A percentile compares a stretch with the other conserved stretches of the same genome.
These are phyloP conservation scores for Heracleum sosnowskyi DNA, from an alignment of 129 eudicot genomes.

Conservation along the genomic window DNA sequence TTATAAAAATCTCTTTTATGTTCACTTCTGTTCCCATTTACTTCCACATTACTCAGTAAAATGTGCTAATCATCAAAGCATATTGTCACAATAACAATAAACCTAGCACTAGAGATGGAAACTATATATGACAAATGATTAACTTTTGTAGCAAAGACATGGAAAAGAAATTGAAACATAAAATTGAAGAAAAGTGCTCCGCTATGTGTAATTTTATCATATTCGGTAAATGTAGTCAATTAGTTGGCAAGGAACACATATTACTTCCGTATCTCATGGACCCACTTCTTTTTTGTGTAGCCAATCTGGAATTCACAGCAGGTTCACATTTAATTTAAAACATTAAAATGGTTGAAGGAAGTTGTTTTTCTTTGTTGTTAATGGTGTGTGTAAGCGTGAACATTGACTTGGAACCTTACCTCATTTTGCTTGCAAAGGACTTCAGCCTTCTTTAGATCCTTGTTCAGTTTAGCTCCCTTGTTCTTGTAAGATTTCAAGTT, in stretches of 20 bases:
- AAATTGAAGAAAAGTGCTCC: neutral
- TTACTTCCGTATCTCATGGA: neutral
- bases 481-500: conserved; percentile 23
- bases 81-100: neutral
- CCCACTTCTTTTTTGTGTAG: neutral
- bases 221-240: neutral
- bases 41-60: neutral
- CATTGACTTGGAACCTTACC: conserved; percentile 26
- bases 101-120: neutral
- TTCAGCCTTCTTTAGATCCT: conserved; percentile 34
- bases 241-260: neutral
- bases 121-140: neutral
- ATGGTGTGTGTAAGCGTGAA: neutral
- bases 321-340: neutral
- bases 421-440: conserved; percentile 27
- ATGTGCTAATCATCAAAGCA: conserved; percentile 4
- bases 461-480: conserved; percentile 14
- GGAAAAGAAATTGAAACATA: neutral
- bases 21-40: neutral
- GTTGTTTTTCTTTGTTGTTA: neutral
- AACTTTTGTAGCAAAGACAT: neutral
- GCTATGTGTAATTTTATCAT: neutral
- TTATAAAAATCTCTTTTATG: neutral
- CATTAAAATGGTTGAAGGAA: neutral
- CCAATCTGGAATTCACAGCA: neutral